phyloP scores from a whole-genome alignment of 78 protist genomes.

The Polysphondylium violaceum region DNA sequence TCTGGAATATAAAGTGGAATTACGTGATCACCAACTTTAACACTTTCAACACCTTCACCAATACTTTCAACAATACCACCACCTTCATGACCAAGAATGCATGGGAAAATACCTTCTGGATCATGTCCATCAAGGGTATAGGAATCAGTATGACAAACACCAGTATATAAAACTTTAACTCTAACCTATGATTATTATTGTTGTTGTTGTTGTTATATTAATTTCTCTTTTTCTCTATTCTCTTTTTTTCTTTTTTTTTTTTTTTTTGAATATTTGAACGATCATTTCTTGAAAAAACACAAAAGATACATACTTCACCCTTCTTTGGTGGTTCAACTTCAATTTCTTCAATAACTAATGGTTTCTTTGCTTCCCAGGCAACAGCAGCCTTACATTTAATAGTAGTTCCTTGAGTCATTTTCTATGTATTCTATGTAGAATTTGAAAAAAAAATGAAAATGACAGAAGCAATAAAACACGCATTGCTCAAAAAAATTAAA shows the following conservation, averaged over 20 bases:
- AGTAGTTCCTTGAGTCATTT: conserved; percentile 49
- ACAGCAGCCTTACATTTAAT: conserved; percentile 91
- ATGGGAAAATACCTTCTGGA: conserved; percentile 93
- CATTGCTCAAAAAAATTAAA: too few relatives aligned
- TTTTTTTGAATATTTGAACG: neutral
- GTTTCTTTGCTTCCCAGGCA: conserved; percentile 80
- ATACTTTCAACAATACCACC: conserved; percentile 94
- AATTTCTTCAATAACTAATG: conserved; percentile 83
- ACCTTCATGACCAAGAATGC: conserved; percentile 96
- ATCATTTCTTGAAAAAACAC: too few relatives aligned
- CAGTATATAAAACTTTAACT: conserved; percentile 86
- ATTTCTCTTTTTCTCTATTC: neutral
- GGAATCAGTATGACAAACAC: conserved; percentile 97
- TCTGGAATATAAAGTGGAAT: conserved; percentile 92
- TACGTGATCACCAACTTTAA: conserved; percentile 90
- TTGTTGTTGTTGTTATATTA: neutral
- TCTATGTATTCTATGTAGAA: neutral
- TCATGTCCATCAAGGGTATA: conserved; percentile 86
- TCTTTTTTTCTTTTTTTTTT: neutral
- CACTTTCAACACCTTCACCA: conserved; percentile 95
- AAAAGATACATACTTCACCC: conserved; percentile 91
- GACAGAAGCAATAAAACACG: too few relatives aligned
- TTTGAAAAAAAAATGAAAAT: too few relatives aligned
- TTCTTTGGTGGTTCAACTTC: conserved; percentile 94
- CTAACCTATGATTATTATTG: conserved; percentile 58